A percentile compares a stretch with the other conserved stretches of the same genome.
Conservation (phyloP, 345 rosid genomes). For the Populus davidiana region DNA sequence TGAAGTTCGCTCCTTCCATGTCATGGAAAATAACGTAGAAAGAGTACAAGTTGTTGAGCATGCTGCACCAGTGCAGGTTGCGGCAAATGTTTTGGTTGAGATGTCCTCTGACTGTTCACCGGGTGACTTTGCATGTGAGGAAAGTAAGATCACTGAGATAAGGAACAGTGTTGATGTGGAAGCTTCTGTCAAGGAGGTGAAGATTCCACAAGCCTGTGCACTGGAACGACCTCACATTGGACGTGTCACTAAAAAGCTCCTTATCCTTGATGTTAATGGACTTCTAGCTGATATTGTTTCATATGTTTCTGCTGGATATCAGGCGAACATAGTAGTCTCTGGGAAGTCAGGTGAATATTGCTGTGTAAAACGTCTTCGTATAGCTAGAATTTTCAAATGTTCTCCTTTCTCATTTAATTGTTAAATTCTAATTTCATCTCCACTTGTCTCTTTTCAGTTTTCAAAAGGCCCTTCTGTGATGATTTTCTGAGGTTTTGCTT, state of each 20-base stretch:
- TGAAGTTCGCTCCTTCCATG: constrained; percentile 4
- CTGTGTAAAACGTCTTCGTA: not conserved
- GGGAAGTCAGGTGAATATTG: constrained; percentile 21
- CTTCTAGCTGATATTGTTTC: constrained; percentile 29
- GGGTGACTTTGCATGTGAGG: constrained; percentile 10
- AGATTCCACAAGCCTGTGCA: constrained; percentile 14
- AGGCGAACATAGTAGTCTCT: constrained; percentile 10
- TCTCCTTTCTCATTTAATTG: not conserved
- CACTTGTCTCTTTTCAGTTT: constrained; percentile 20
- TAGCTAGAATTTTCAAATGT: not conserved
- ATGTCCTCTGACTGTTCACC: constrained; percentile 12
- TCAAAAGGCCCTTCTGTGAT: constrained; percentile 29
- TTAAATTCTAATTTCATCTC: not conserved
- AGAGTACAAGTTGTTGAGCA: not conserved
- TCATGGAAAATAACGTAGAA: constrained; percentile 13
- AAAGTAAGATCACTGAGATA: constrained; percentile 9
- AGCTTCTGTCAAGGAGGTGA: constrained; percentile 16
- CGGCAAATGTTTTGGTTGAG: constrained; percentile 4
- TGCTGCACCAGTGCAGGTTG: constrained; percentile 13
- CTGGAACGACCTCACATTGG: constrained; percentile 21
- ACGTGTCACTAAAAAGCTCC: constrained; percentile 21
- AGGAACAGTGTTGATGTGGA: constrained; percentile 10
- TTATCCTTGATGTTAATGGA: constrained; percentile 33
- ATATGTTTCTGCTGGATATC: not conserved
- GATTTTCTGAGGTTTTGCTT: constrained; percentile 31